Evolutionary conservation across 2,329 filamentous ascomycete species (phyloP).

Genomic region (Harringtonia aguacate): DNA sequence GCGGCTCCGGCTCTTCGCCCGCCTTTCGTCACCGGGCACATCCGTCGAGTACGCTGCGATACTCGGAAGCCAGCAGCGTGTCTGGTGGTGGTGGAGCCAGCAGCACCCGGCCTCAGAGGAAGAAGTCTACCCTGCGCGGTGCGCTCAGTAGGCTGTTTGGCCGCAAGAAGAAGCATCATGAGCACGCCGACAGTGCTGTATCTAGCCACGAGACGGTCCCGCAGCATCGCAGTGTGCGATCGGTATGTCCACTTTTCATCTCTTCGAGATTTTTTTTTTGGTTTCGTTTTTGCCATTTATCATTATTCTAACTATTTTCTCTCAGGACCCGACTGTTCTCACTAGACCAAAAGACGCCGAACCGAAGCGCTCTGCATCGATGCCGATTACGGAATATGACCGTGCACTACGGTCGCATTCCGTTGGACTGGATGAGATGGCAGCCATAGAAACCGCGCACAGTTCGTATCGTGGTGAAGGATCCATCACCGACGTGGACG

Average conservation of each 20-base stretch:
- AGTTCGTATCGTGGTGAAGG: constrained; percentile 40
- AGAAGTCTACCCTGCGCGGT: constrained; percentile 46
- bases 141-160: constrained; percentile 49
- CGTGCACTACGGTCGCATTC: constrained; percentile 52
- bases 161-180: constrained; percentile 35
- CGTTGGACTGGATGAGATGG: constrained; percentile 42
- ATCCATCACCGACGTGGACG: constrained; percentile 14
- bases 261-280: not conserved
- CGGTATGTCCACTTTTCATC: constrained; percentile 1
- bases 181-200: constrained; percentile 16
- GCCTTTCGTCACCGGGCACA: constrained; percentile 20
- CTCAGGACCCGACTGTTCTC: constrained; percentile 28
- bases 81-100: constrained; percentile 17
- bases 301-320: not conserved
- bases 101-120: constrained; percentile 30
- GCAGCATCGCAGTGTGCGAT: constrained; percentile 37
- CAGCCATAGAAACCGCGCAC: constrained; percentile 40
- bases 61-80: constrained; percentile 35
- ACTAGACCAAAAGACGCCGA: constrained; percentile 24
- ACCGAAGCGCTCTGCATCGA: constrained; percentile 44
- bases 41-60: constrained; percentile 30
- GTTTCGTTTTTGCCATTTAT: not conserved
- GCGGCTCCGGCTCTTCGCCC: constrained; percentile 3
- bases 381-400: constrained; percentile 51
- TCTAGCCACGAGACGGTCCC: constrained; percentile 16